Evolutionary conservation across 2,329 filamentous ascomycete genomes (phyloP).

Genomic region (Pseudocercospora eumusae): DNA sequence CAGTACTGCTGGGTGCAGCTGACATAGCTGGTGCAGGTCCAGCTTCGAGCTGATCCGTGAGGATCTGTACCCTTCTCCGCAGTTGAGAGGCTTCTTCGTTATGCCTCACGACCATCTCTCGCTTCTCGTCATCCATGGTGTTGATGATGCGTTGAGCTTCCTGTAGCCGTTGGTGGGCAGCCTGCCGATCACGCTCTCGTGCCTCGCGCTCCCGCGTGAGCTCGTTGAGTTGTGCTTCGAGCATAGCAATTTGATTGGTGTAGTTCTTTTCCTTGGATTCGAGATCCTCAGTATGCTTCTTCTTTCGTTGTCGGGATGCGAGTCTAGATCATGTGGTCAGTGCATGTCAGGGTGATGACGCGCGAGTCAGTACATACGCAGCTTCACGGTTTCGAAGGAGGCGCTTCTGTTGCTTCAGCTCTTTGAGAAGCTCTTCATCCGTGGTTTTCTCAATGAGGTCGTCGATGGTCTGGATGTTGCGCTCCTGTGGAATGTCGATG

Average conservation of each 20-base stretch:
- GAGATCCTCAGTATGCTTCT: constrained; percentile 93
- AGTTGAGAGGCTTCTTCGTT: constrained; percentile 88
- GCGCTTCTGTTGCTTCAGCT: constrained; percentile 97
- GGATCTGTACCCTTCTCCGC: constrained; percentile 85
- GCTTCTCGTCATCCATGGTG: constrained; percentile 78
- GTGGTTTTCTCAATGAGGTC: constrained; percentile 83
- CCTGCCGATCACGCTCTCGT: constrained; percentile 36
- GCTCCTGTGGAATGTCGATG: constrained; percentile 93
- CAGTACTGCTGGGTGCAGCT: constrained; percentile 58
- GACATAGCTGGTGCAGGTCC: constrained; percentile 46
- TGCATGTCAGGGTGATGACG: neutral
- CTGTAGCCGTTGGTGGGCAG: constrained; percentile 69
- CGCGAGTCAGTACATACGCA: constrained; percentile 64
- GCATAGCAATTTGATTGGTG: constrained; percentile 70
- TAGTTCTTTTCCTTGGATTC: constrained; percentile 96
- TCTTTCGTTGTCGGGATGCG: constrained; percentile 95
- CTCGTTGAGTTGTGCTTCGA: constrained; percentile 75
- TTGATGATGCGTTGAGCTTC: constrained; percentile 75
- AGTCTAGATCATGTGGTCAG: constrained; percentile 61
- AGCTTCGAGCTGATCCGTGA: constrained; percentile 69
- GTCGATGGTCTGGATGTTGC: constrained; percentile 93
- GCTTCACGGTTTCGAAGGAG: constrained; percentile 93
- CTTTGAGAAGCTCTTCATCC: constrained; percentile 92
- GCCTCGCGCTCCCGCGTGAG: constrained; percentile 58
- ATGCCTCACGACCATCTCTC: constrained; percentile 84